Percentiles rank a stretch among this genome's conserved stretches.
phyloP scores from a whole-genome alignment of 176 grass and related monocot genomes.

The Urochloa ruziziensis region DNA sequence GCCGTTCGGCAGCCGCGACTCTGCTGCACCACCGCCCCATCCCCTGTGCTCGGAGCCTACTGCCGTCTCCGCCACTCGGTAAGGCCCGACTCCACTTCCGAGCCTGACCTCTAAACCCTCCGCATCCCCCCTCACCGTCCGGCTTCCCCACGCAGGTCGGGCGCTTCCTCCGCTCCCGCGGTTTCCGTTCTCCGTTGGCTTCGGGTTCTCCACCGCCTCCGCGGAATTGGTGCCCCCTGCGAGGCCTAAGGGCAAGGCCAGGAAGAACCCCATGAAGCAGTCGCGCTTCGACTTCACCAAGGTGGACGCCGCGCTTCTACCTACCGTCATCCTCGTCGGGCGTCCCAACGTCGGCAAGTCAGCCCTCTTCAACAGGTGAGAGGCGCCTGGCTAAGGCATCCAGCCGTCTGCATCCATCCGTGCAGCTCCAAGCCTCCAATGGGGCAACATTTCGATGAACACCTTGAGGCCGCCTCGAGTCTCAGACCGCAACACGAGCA shows the following conservation, averaged over 20 bases:
- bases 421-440: background rate
- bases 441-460: slow-evolving; percentile 28
- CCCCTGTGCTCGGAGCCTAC: background rate
- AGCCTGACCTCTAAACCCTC: slow-evolving; percentile 23
- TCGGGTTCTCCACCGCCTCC: background rate
- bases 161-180: background rate
- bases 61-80: background rate
- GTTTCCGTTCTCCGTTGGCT: background rate
- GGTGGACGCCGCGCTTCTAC: slow-evolving; percentile 70
- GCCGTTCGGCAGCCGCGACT: background rate
- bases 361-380: slow-evolving; percentile 91
- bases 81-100: background rate
- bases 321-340: slow-evolving; percentile 91
- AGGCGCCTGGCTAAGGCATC: no score
- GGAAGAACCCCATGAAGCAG: slow-evolving; percentile 68
- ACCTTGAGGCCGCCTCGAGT: background rate
- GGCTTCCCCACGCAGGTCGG: slow-evolving; percentile 15
- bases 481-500: background rate
- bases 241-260: slow-evolving; percentile 46
- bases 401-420: background rate
- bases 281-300: slow-evolving; percentile 80
- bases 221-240: background rate
- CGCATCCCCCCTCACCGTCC: background rate
- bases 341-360: slow-evolving; percentile 97
- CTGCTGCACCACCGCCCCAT: background rate